These are phyloP conservation scores for Geosiphon pyriformis DNA, from an alignment of 192 early-diverging fungal genomes.

Conservation along the genomic window DNA sequence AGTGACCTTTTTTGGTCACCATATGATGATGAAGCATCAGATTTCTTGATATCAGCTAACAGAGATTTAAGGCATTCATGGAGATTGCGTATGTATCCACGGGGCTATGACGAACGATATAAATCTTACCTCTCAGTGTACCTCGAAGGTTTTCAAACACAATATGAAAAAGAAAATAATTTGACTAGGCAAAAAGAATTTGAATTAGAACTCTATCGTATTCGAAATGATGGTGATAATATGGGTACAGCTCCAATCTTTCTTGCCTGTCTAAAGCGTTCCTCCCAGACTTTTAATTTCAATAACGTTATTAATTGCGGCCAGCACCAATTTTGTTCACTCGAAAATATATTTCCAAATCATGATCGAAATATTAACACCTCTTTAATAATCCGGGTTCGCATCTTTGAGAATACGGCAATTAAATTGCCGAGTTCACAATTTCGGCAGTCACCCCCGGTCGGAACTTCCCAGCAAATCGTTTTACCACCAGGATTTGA, in stretches of 20 bases:
- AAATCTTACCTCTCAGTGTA: not conserved
- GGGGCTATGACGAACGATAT: not conserved
- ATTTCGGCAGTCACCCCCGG: not conserved
- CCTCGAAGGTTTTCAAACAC: not conserved
- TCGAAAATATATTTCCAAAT: not conserved
- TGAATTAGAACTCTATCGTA: not conserved
- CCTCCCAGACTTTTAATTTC: not conserved
- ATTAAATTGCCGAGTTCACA: not conserved
- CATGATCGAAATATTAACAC: not conserved
- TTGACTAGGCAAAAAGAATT: conserved; percentile 2
- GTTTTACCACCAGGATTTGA: not conserved
- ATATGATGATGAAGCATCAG: no score
- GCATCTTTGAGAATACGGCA: not conserved
- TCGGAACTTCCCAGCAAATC: not conserved
- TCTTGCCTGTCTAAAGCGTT: not conserved
- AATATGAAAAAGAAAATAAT: conserved; percentile 2
- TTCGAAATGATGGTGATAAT: not conserved
- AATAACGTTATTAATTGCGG: not conserved
- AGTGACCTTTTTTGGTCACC: no score
- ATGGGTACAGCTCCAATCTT: not conserved
- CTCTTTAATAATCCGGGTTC: not conserved
- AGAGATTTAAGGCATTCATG: no score
- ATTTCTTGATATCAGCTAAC: no score
- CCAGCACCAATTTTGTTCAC: not conserved
- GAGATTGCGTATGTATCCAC: conserved; percentile 10